Conservation (phyloP, 2,329 filamentous ascomycete genomes). For the Drechslerella stenobrocha region DNA sequence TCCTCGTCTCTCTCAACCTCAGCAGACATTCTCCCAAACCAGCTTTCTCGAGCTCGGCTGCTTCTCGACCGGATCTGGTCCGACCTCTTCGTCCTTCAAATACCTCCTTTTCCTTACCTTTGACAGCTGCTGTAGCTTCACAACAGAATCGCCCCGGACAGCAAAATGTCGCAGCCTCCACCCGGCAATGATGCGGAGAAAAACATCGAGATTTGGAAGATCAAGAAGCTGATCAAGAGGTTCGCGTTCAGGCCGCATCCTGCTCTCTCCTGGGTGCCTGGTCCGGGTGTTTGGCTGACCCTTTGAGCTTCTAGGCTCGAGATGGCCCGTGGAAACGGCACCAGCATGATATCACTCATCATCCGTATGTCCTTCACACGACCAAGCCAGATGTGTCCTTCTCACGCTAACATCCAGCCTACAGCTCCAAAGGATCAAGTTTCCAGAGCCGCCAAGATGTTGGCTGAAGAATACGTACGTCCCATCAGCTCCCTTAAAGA, state of each 20-base stretch:
- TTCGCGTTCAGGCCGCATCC: not conserved
- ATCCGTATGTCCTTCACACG: conserved; percentile 70
- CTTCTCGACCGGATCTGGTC: conserved; percentile 33
- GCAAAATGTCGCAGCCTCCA: conserved; percentile 85
- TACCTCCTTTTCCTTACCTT: conserved; percentile 12
- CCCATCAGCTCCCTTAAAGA: not conserved
- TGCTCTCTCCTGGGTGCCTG: not conserved
- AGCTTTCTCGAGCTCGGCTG: conserved; percentile 43
- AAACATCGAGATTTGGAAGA: conserved; percentile 76
- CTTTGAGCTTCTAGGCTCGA: conserved; percentile 64
- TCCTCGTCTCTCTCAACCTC: conserved; percentile 5
- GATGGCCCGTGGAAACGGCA: conserved; percentile 95
- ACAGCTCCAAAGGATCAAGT: conserved; percentile 96
- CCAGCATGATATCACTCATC: conserved; percentile 98
- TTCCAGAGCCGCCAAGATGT: conserved; percentile 95
- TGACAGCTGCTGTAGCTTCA: conserved; percentile 45
- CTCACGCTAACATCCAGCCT: conserved; percentile 49
- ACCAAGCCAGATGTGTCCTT: conserved; percentile 33
- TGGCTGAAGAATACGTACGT: conserved; percentile 98
- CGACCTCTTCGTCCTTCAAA: conserved; percentile 22
- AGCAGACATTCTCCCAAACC: conserved; percentile 19
- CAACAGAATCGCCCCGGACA: conserved; percentile 52
- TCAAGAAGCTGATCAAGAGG: conserved; percentile 99
- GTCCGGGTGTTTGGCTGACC: conserved; percentile 5
- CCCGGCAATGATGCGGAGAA: conserved; percentile 85